Evolutionary conservation across 2,329 filamentous ascomycete species (phyloP), one percentile per base, ranked within the genome.

Genomic region (Nothomitra cinnamomea): DNA sequence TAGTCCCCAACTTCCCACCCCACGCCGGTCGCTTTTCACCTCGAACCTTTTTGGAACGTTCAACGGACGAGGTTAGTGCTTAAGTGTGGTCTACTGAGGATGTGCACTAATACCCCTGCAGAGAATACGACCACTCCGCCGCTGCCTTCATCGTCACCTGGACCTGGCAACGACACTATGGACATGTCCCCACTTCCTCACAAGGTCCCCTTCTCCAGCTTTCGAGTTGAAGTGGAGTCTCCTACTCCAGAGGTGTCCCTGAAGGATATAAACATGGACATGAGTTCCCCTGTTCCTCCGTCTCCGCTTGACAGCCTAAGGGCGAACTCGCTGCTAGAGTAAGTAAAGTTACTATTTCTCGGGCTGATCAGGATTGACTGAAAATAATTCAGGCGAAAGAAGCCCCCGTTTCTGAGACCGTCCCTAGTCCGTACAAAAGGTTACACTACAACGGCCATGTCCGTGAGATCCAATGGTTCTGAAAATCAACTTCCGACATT

Each of bases 131-230:
- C 84, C 36, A 95, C 89, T 38, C 88, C 92, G 56, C 86, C 87
- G 43, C 73, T 94, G 52, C 82, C 80, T 21, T 85, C 87, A 1
- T 95, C 89, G 5, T 94, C 90, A 45, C 88, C 89, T 5, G 79
- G 78, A 54, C 76, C 77, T 36, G 68, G 74, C 53, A 76, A 78
- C 56, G 88, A 95, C 66, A 74, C 80, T 54, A 95, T 96, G 87
- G 89, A 96, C 63, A 82, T 95, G 67, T 95, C 90, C 45, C 90
- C 92, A 40, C 70, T 96, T 41, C 89, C 88, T 56, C 87, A 95
- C 72, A 95, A 95, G 72, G 72, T 77, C 28, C 76, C 84, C 12
- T 88, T 80, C 62, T 74, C 68, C 66, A 70, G 74, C 58, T 66
- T 74, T 28, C 75, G 83, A 59, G 72, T 85, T 57, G 80, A 83